Evolutionary conservation across 805 yeast species (phyloP), one percentile per base, ranked within the genome.

Genomic region (Candida chilensis): DNA sequence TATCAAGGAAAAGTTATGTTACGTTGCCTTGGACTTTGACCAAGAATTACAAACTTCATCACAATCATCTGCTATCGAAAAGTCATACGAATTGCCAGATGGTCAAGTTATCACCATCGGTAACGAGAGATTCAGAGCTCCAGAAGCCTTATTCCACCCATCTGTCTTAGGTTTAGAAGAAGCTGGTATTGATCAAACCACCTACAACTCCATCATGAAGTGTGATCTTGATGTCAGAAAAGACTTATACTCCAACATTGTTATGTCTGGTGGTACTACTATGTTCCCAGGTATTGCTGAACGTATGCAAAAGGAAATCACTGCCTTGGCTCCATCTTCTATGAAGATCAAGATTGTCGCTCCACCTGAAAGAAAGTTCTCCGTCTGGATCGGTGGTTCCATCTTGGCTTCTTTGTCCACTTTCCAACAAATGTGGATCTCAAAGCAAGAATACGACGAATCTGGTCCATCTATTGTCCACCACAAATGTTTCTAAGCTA

Each of bases 371-470:
- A 82, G 98, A 71, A 92, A 92, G 71, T 92, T 84, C 83, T 84
- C 95, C 55, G 96, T 88, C 72, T 92, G 98, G 98, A 92, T 92
- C 47, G 98, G 98, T 78, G 98, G 98, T 74, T 92, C 97, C 52
- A 92, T 92, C 59, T 80, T 92, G 68, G 96, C 98, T 47, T 87
- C 96, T 38, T 80, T 92, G 64, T 85, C 96, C 42, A 92, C 98
- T 65, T 92, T 92, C 96, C 97, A 92, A 78, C 97, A 92, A 74
- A 90, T 92, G 97, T 92, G 98, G 98, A 87, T 92, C 84, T 88
- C 97, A 61, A 92, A 92, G 80, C 97, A 92, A 76, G 98, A 92
- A 78, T 92, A 92, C 83, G 98, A 92, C 80, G 98, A 92, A 77
- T 85, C 96, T 72, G 98, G 98, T 61, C 98, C 98, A 57, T 87